phyloP scores from a whole-genome alignment of 202 grass and related monocot species.

The Cymbopogon flexuosus region DNA sequence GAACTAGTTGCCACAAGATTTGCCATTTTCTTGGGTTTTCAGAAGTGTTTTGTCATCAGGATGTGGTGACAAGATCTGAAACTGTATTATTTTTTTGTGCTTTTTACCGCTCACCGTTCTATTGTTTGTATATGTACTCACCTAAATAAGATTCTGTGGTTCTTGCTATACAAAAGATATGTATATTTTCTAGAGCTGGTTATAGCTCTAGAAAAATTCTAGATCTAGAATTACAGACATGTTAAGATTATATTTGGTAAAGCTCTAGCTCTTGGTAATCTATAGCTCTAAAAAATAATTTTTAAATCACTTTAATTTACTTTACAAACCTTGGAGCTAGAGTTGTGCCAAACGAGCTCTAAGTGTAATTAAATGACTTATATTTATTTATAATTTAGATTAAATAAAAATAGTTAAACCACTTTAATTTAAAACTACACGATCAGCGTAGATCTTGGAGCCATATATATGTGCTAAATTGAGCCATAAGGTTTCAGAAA shows the following conservation, averaged over 20 bases:
- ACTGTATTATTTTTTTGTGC: background rate
- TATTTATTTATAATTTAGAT: background rate
- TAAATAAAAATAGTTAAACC: background rate
- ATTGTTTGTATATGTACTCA: background rate
- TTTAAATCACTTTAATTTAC: no score
- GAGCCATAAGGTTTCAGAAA: background rate
- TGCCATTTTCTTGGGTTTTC: constrained; percentile 17
- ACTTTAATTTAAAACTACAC: background rate
- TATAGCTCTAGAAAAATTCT: background rate
- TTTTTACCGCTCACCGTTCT: background rate
- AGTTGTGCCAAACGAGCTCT: background rate
- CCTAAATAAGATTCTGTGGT: background rate
- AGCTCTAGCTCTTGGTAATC: background rate
- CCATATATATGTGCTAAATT: background rate
- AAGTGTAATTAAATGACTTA: background rate
- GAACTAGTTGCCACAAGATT: background rate
- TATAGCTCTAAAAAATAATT: background rate
- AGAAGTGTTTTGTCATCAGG: background rate
- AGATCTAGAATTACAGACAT: background rate
- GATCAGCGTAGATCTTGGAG: background rate
- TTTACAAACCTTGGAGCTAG: background rate
- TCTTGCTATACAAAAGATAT: no score
- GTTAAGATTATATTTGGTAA: background rate
- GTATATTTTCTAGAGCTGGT: no score
- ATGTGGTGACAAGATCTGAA: constrained; percentile 30